Percentiles rank a stretch among this genome's conserved stretches.
phyloP scores from a whole-genome alignment of 2,329 filamentous ascomycete species.

The Cladosporium austrohemisphaericum region DNA sequence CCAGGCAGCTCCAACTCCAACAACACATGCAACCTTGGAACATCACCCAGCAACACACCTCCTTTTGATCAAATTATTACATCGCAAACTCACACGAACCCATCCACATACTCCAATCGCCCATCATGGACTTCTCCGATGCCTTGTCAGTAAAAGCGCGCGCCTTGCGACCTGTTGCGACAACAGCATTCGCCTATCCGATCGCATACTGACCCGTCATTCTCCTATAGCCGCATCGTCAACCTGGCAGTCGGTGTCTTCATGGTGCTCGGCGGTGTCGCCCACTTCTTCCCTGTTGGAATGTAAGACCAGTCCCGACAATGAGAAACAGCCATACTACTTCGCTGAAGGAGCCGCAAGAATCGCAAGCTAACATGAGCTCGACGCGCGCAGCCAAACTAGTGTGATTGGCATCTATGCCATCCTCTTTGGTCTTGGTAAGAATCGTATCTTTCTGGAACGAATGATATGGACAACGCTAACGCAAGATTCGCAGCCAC shows the following conservation, averaged over 20 bases:
- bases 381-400: slow-evolving; percentile 50
- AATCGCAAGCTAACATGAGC: background rate
- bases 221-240: slow-evolving; percentile 71
- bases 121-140: slow-evolving; percentile 83
- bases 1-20: too few species aligned
- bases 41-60: too few species aligned
- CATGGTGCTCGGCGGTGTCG: slow-evolving; percentile 80
- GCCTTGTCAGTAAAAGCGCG: slow-evolving; percentile 66
- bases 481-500: slow-evolving; percentile 49
- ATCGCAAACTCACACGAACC: too few species aligned
- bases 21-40: too few species aligned
- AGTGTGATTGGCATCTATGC: slow-evolving; percentile 83
- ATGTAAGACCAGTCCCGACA: slow-evolving; percentile 54
- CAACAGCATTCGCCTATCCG: background rate
- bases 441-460: slow-evolving; percentile 30
- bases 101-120: background rate
- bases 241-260: slow-evolving; percentile 85
- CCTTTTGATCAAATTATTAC: too few species aligned
- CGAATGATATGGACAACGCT: background rate
- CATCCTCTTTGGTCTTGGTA: slow-evolving; percentile 84
- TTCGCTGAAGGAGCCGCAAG: background rate
- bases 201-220: slow-evolving; percentile 6
- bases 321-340: too few species aligned
- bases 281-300: slow-evolving; percentile 61
- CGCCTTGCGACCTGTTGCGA: slow-evolving; percentile 9